phyloP scores from a whole-genome alignment of 2,329 filamentous ascomycete species.

The Stagonosporopsis tanaceti region DNA sequence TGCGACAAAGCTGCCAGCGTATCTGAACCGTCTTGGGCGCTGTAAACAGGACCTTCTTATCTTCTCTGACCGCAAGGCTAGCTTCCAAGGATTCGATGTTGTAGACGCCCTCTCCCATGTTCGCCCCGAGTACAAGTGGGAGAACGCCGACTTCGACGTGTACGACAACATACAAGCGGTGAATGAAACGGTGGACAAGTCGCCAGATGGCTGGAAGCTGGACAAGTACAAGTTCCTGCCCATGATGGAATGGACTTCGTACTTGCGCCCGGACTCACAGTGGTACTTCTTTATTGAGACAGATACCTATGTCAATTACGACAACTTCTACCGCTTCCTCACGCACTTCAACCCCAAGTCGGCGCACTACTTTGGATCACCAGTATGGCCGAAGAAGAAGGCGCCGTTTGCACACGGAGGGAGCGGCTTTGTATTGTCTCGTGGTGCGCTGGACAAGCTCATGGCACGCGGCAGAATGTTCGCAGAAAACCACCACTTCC shows the following conservation, averaged over 20 bases:
- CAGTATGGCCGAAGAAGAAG: conserved; percentile 46
- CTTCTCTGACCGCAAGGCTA: conserved; percentile 66
- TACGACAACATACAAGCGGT: conserved; percentile 57
- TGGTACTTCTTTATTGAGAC: conserved; percentile 51
- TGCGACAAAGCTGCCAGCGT: conserved; percentile 63
- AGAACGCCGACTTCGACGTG: conserved; percentile 60
- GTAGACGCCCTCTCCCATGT: conserved; percentile 57
- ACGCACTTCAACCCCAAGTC: conserved; percentile 46
- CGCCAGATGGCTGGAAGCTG: conserved; percentile 61
- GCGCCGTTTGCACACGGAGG: conserved; percentile 54
- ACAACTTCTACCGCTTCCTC: conserved; percentile 52
- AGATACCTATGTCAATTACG: conserved; percentile 51
- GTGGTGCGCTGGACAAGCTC: conserved; percentile 59
- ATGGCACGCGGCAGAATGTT: conserved; percentile 50
- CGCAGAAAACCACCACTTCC: conserved; percentile 41
- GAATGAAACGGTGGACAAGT: conserved; percentile 51
- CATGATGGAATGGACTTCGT: conserved; percentile 60
- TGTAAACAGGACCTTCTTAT: conserved; percentile 65
- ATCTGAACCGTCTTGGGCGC: conserved; percentile 62
- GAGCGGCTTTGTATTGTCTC: conserved; percentile 54
- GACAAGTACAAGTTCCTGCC: conserved; percentile 68
- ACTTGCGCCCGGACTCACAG: conserved; percentile 40
- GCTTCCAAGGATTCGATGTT: conserved; percentile 59
- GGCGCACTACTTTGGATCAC: conserved; percentile 52
- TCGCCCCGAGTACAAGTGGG: conserved; percentile 48